Base-by-base conservation (phyloP, 2,329 filamentous ascomycete genomes). In the Dactylellina sp. region DNA sequence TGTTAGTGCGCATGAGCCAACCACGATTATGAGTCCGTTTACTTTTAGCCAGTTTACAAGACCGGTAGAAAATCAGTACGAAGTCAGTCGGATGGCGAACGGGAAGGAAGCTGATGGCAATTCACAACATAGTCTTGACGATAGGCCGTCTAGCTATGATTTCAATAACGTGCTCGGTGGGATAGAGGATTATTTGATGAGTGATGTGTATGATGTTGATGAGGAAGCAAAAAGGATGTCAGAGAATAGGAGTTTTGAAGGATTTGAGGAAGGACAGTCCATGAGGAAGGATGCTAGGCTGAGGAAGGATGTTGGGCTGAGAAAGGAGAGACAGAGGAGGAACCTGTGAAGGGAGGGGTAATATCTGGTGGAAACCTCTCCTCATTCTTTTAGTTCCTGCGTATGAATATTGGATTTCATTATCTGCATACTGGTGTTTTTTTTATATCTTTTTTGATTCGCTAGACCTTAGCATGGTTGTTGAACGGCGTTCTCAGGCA, bases 181-280 rank as follows among this genome's bases (percentile, higher is more conserved):
- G 7, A 61, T 74, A 5, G 70, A 74, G n/a, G 70, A 66, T 22
- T 74, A 66, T 28, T 46, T 74, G 32, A 74, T 74, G 70, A 66
- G 61, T 25, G 70, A 74, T 52, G 70, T 74, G 40, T 74, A 74
- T 25, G 70, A 74, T 57, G 61, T 74, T 0, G 70, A 74, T 5
- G 70, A 65, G 20, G 70, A 66, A 28, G 70, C 70, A 20, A 74
- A 44, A 49, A 37, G 24, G 42, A 28, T 64, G n/a, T 66, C 70
- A 0, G 53, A 49, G 11, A 62, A 55, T 2, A 18, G 39, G 12
- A 53, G 39, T 39, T 62, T 47, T 32, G 68, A 46, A 9, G 35
- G 28, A 7, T 16, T 12, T 18, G 57, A 9, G 40, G 22, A 16
- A 4, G 24, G 39, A 16, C 14, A 16, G 2, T 7, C 32, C 6